phyloP scores from a whole-genome alignment of 345 rosid genomes.

The Eucalyptus regnans region DNA sequence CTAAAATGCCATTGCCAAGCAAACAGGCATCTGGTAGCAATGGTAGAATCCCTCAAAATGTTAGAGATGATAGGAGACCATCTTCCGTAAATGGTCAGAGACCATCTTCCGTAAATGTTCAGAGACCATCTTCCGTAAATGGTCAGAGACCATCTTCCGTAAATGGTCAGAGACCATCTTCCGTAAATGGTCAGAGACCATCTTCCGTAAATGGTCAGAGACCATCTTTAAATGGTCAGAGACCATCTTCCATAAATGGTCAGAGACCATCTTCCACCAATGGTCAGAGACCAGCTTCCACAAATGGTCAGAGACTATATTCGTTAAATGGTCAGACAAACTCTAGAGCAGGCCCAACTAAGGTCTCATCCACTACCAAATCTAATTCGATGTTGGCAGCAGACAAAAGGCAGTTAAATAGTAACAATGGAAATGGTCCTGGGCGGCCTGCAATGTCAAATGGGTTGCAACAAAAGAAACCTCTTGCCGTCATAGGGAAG shows the following conservation, averaged over 20 bases:
- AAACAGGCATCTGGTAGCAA: slow-evolving; percentile 29
- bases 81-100: neutral
- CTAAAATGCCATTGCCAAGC: slow-evolving; percentile 34
- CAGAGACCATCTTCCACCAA: neutral
- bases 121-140: neutral
- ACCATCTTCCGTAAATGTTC: slow-evolving; percentile 8
- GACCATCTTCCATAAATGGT: neutral
- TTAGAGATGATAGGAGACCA: slow-evolving; percentile 40
- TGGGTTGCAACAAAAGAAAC: slow-evolving; percentile 23
- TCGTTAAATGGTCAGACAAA: slow-evolving; percentile 16
- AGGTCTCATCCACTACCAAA: slow-evolving; percentile 21
- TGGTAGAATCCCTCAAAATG: slow-evolving; percentile 24
- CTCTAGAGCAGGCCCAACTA: slow-evolving; percentile 22
- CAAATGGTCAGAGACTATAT: neutral
- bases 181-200: neutral
- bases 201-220: neutral
- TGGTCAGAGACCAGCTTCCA: neutral
- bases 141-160: neutral
- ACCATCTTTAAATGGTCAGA: slow-evolving; percentile 24
- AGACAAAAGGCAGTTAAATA: slow-evolving; percentile 39
- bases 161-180: neutral
- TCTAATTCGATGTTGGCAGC: slow-evolving; percentile 12
- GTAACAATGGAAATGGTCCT: slow-evolving; percentile 35
- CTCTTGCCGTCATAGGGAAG: slow-evolving; percentile 20
- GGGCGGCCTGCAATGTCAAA: slow-evolving; percentile 39